Conservation (phyloP, 176 grass and related monocot genomes). For the Panicum miliaceum region DNA sequence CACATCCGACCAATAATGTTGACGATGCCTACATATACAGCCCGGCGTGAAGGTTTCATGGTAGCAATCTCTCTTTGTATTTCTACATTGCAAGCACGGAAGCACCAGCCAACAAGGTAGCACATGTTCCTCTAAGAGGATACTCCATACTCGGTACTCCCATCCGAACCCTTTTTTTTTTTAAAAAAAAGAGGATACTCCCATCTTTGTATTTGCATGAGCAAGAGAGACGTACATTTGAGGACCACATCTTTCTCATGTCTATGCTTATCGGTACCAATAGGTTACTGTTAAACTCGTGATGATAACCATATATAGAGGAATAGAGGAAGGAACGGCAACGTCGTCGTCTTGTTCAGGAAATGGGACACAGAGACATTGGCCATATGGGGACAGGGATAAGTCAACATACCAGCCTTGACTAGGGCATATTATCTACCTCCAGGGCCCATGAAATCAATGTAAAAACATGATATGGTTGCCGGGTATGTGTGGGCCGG, state of each 20-base stretch:
- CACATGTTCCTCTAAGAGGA: too few relatives aligned
- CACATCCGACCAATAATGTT: not conserved
- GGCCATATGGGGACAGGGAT: not conserved
- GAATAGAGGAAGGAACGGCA: not conserved
- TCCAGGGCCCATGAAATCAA: not conserved
- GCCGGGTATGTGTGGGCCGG: not conserved
- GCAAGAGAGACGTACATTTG: too few relatives aligned
- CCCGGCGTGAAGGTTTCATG: not conserved
- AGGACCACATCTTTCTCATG: not conserved
- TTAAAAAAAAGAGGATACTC: too few relatives aligned
- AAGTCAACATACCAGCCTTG: conserved; percentile 14
- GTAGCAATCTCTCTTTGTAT: too few relatives aligned
- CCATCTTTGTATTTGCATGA: too few relatives aligned
- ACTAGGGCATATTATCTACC: not conserved
- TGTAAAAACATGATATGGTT: not conserved
- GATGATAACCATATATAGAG: not conserved
- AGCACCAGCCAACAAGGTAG: too few relatives aligned
- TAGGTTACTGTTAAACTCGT: not conserved
- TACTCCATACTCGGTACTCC: too few relatives aligned
- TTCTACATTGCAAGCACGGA: too few relatives aligned
- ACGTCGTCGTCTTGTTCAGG: not conserved
- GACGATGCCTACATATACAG: too few relatives aligned
- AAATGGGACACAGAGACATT: not conserved
- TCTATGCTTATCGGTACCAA: not conserved
- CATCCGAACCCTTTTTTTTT: too few relatives aligned